Percentiles rank a stretch among this genome's conserved stretches.
Evolutionary conservation across 306 rosid species (phyloP).

Genomic region (Vachellia pachyceras): DNA sequence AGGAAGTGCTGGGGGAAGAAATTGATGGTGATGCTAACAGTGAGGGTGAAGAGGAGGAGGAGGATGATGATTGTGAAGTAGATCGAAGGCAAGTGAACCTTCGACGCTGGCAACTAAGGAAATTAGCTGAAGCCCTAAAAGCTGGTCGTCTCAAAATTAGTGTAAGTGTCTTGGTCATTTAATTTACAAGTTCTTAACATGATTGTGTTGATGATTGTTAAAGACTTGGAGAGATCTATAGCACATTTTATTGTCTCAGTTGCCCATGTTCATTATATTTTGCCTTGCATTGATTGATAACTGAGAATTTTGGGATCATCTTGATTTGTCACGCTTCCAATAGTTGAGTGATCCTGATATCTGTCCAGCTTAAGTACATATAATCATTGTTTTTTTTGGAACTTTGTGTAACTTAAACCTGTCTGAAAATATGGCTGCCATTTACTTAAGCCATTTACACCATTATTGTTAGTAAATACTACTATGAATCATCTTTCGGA

Average conservation of each 20-base stretch:
- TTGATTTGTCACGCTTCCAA: slow-evolving; percentile 1
- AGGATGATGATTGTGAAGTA: slow-evolving; percentile 23
- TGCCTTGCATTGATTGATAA: slow-evolving; percentile 10
- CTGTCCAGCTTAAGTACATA: slow-evolving; percentile 14
- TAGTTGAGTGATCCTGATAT: slow-evolving; percentile 8
- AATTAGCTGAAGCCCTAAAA: slow-evolving; percentile 81
- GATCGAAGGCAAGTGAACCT: slow-evolving; percentile 56
- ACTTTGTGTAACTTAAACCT: slow-evolving; percentile 15
- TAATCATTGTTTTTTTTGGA: slow-evolving; percentile 8
- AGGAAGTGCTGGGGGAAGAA: slow-evolving; percentile 52
- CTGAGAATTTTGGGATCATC: slow-evolving; percentile 3
- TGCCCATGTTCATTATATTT: not conserved
- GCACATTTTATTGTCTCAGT: not conserved
- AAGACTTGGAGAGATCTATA: not conserved
- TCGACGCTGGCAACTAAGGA: slow-evolving; percentile 80
- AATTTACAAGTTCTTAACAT: slow-evolving; percentile 5
- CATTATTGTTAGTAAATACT: not conserved
- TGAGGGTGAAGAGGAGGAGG: slow-evolving; percentile 23
- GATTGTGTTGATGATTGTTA: slow-evolving; percentile 3
- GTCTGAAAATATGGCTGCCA: not conserved
- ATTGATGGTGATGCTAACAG: slow-evolving; percentile 29
- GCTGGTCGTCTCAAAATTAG: slow-evolving; percentile 84
- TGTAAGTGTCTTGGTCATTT: slow-evolving; percentile 48
- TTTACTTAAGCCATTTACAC: slow-evolving; percentile 1
- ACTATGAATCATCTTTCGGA: not conserved